Percentiles rank a stretch among this genome's conserved stretches.
These are phyloP conservation scores for Kluyveromyces wickerhamii DNA, from an alignment of 805 yeast genomes.

Conservation along the genomic window DNA sequence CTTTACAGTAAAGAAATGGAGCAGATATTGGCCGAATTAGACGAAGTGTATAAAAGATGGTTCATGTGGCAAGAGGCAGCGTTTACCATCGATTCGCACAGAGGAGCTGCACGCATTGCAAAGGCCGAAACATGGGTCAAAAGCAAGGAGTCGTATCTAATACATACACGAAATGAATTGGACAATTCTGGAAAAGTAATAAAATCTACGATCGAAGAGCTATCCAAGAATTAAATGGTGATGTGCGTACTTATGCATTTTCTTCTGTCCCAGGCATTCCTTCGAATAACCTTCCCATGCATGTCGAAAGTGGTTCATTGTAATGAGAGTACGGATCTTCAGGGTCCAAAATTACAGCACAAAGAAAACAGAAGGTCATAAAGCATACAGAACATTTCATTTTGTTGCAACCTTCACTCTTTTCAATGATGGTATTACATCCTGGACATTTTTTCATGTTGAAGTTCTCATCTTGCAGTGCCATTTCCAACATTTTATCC, in stretches of 20 bases:
- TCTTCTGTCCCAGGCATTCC: conserved; percentile 37
- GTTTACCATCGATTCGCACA: conserved; percentile 25
- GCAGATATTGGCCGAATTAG: conserved; percentile 15
- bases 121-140: conserved; percentile 24
- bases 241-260: not conserved
- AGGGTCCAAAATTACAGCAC: conserved; percentile 36
- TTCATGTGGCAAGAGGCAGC: conserved; percentile 29
- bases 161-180: conserved; percentile 16
- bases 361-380: conserved; percentile 45
- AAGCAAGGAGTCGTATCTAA: conserved; percentile 19
- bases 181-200: conserved; percentile 23
- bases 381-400: conserved; percentile 48
- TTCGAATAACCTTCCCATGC: conserved; percentile 45
- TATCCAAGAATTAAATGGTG: conserved; percentile 8
- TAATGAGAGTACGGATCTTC: conserved; percentile 48
- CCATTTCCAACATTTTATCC: conserved; percentile 38
- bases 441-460: conserved; percentile 44
- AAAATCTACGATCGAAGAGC: conserved; percentile 20
- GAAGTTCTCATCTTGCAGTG: conserved; percentile 35
- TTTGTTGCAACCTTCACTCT: conserved; percentile 57
- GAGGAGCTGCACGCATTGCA: conserved; percentile 22
- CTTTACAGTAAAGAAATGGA: conserved; percentile 24
- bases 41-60: conserved; percentile 19
- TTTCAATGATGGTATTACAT: conserved; percentile 42
- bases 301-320: conserved; percentile 33